phyloP scores from a whole-genome alignment of 768 basidiomycete genomes.

The Russula virescens region DNA sequence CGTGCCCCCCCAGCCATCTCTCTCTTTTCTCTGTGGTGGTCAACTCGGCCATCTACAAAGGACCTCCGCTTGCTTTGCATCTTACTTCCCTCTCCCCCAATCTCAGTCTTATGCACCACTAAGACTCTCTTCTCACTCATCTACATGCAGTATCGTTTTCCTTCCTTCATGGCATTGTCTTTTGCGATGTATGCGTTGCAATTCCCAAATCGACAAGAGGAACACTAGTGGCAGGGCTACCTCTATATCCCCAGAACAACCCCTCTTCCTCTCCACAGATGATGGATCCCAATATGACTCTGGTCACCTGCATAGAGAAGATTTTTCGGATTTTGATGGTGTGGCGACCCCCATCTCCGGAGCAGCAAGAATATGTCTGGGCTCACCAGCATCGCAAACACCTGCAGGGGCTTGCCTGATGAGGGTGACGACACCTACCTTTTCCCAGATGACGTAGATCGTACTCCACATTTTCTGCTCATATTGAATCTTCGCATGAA shows the following conservation, averaged over 20 bases:
- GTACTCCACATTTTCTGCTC: constrained; percentile 35
- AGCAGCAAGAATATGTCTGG: constrained; percentile 32
- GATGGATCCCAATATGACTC: too few relatives aligned
- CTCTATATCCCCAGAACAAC: constrained; percentile 55
- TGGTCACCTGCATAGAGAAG: too few relatives aligned
- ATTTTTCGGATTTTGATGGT: too few relatives aligned
- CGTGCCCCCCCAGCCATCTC: too few relatives aligned
- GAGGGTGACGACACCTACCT: constrained; percentile 77
- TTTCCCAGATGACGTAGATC: constrained; percentile 63
- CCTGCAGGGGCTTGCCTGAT: constrained; percentile 28
- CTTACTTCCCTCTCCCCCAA: background rate
- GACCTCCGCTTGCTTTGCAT: background rate
- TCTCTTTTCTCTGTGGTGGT: too few relatives aligned
- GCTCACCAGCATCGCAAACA: constrained; percentile 29
- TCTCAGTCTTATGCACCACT: constrained; percentile 11
- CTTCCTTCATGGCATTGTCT: constrained; percentile 48
- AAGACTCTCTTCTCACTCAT: background rate
- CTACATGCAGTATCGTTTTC: background rate
- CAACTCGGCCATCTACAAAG: background rate
- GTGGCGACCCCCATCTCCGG: too few relatives aligned
- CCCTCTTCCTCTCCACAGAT: too few relatives aligned
- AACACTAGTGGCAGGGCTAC: constrained; percentile 32
- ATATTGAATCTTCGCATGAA: constrained; percentile 31
- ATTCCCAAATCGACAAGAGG: too few relatives aligned
- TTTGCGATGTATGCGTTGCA: constrained; percentile 82